These are phyloP conservation scores for Hanseniaspora guilliermondii DNA, from an alignment of 805 yeast species.

Conservation along the genomic window DNA sequence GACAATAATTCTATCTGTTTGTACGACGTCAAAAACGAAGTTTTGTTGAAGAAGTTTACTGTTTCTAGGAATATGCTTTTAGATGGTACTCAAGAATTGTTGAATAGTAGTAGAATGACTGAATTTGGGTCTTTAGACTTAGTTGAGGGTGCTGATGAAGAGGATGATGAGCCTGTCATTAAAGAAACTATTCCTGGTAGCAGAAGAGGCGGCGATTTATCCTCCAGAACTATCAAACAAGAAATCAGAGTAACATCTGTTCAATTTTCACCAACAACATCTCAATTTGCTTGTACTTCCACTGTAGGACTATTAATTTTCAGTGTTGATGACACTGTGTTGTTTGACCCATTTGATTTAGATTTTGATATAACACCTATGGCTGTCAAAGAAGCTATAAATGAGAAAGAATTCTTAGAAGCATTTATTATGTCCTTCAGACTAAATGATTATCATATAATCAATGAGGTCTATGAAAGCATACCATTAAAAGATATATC, in stretches of 20 bases:
- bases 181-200: conserved; percentile 68
- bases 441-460: conserved; percentile 65
- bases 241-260: conserved; percentile 71
- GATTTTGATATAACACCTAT: conserved; percentile 87
- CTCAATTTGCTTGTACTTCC: conserved; percentile 85
- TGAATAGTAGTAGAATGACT: conserved; percentile 73
- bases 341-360: conserved; percentile 90
- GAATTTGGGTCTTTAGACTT: conserved; percentile 78
- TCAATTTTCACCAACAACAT: conserved; percentile 77
- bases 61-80: conserved; percentile 83
- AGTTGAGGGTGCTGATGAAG: conserved; percentile 77
- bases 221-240: conserved; percentile 63
- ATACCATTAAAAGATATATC: conserved; percentile 61
- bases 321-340: conserved; percentile 59
- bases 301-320: conserved; percentile 84
- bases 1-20: conserved; percentile 82
- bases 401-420: conserved; percentile 46
- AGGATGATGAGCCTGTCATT: conserved; percentile 42
- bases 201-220: conserved; percentile 61
- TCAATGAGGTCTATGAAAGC: conserved; percentile 59
- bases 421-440: conserved; percentile 90
- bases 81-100: conserved; percentile 69
- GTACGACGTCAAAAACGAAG: conserved; percentile 82
- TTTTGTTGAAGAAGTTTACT: conserved; percentile 63
- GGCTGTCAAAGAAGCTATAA: conserved; percentile 47